Percentiles rank a stretch among this genome's conserved stretches.
phyloP scores from a whole-genome alignment of 495 filamentous ascomycete species.

The Glutinoglossum americanum region DNA sequence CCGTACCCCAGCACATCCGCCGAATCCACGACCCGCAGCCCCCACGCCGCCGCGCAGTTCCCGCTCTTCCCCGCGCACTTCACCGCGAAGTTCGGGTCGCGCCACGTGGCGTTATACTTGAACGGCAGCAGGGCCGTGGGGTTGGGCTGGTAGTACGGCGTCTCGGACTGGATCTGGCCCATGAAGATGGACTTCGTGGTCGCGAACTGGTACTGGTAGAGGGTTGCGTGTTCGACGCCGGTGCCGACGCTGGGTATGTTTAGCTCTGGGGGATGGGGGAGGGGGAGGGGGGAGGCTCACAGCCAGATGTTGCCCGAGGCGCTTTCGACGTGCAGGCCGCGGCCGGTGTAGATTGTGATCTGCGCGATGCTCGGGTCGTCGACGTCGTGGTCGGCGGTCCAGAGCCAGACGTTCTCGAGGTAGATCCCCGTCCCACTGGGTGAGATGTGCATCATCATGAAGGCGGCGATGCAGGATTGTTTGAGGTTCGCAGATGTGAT shows the following conservation, averaged over 20 bases:
- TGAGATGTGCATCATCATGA: slow-evolving; percentile 47
- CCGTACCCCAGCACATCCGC: slow-evolving; percentile 15
- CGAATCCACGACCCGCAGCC: slow-evolving; percentile 22
- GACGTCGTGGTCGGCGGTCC: slow-evolving; percentile 56
- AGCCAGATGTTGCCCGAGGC: slow-evolving; percentile 31
- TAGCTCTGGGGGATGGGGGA: no score
- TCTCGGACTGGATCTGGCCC: slow-evolving; percentile 68
- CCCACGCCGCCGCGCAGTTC: slow-evolving; percentile 30
- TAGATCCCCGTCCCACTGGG: slow-evolving; percentile 28
- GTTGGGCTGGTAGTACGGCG: slow-evolving; percentile 30
- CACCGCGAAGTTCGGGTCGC: slow-evolving; percentile 18
- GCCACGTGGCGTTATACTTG: slow-evolving; percentile 11
- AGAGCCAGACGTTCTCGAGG: slow-evolving; percentile 47
- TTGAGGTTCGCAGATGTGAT: slow-evolving; percentile 22
- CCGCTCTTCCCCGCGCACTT: slow-evolving; percentile 13
- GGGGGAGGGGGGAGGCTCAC: background rate
- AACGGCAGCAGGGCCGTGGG: slow-evolving; percentile 15
- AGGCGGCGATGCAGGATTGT: slow-evolving; percentile 40
- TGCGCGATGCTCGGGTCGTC: slow-evolving; percentile 33
- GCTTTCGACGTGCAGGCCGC: slow-evolving; percentile 41
- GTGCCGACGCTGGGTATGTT: slow-evolving; percentile 58
- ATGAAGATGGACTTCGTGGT: slow-evolving; percentile 48
- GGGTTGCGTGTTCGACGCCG: slow-evolving; percentile 48
- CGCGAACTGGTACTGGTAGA: slow-evolving; percentile 67
- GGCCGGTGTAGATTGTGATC: slow-evolving; percentile 47